These are phyloP conservation scores for Botrytis medusae DNA, from an alignment of 2,329 filamentous ascomycete genomes.

Conservation along the genomic window DNA sequence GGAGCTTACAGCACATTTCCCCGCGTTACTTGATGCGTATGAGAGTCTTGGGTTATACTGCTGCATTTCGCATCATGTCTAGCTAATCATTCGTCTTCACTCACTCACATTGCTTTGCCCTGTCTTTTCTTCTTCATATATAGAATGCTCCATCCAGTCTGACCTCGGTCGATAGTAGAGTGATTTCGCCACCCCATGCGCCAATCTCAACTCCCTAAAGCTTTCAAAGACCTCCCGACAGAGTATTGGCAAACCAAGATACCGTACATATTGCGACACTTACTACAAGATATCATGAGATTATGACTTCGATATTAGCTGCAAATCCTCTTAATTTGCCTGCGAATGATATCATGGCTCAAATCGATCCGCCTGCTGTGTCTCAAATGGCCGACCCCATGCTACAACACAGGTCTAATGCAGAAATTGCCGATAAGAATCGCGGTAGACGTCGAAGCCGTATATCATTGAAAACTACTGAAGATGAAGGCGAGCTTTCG, in stretches of 20 bases:
- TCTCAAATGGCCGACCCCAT: conserved; percentile 32
- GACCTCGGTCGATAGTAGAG: conserved; percentile 23
- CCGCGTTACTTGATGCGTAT: conserved; percentile 14
- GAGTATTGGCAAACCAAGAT: not conserved
- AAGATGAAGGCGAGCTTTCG: conserved; percentile 32
- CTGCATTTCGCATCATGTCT: conserved; percentile 15
- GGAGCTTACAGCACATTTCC: conserved; percentile 21
- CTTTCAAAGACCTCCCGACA: not conserved
- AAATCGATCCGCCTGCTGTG: conserved; percentile 34
- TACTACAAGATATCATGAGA: conserved; percentile 23
- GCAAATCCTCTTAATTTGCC: conserved; percentile 34
- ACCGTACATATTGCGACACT: not conserved
- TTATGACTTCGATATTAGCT: conserved; percentile 40
- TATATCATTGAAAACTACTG: conserved; percentile 32
- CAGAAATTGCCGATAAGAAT: conserved; percentile 35
- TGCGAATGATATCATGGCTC: conserved; percentile 32
- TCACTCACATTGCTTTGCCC: conserved; percentile 5
- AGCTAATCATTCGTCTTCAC: conserved; percentile 10
- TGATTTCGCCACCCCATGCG: conserved; percentile 20
- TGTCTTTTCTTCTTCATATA: conserved; percentile 1
- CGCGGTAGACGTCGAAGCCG: conserved; percentile 39
- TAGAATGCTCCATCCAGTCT: conserved; percentile 16
- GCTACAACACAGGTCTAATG: conserved; percentile 31
- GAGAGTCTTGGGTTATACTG: conserved; percentile 11
- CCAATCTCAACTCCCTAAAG: conserved; percentile 7